Evolutionary conservation across 2,329 filamentous ascomycete genomes (phyloP), one percentile per base, ranked within the genome.

Genomic region (Boeremia exigua): DNA sequence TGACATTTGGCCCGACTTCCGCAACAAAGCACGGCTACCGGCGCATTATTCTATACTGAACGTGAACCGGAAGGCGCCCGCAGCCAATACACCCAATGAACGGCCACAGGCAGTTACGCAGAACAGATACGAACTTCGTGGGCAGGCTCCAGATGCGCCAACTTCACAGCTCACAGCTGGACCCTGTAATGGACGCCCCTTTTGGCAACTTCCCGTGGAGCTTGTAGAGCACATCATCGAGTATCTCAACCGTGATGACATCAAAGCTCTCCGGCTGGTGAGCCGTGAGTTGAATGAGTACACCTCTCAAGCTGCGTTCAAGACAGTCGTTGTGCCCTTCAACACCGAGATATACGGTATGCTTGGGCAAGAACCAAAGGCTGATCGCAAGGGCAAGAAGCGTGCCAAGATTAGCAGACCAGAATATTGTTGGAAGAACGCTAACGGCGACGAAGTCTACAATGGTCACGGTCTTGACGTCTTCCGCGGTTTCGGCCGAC

Each of bases 271-370:
- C 72, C 84, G 88, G 5, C 76, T 89, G 4, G 86, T 88, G 3
- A 84, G 80, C 65, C 79, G 76, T 33, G 84, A 87, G 52, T 84
- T 86, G 58, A 85, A 88, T 56, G 61, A 70, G 11, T 84, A 83
- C 56, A 79, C 87, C 2, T 86, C 86, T 0, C 77, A 79, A 34
- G 77, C 80, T 36, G 80, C 88, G 40, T 90, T 88, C 69, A 78
- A 80, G 53, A 85, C 84, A 39, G 83, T 88, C 8, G 86, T 89
- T 6, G 84, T 88, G 2, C 85, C 86, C 1, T 90, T 90, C 75
- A 84, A 82, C 37, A 82, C 84, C 1, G 83, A 88, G 61, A 82
- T 90, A 23, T 88, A 85, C 68, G 81, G 81, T 39, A 82, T 82
- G 73, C 72, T 82, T 17, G 76, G 77, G 14, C 73, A 75, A 54